Base-by-base conservation (phyloP, 1,284 basidiomycete genomes). In the Coniophora puteana region DNA sequence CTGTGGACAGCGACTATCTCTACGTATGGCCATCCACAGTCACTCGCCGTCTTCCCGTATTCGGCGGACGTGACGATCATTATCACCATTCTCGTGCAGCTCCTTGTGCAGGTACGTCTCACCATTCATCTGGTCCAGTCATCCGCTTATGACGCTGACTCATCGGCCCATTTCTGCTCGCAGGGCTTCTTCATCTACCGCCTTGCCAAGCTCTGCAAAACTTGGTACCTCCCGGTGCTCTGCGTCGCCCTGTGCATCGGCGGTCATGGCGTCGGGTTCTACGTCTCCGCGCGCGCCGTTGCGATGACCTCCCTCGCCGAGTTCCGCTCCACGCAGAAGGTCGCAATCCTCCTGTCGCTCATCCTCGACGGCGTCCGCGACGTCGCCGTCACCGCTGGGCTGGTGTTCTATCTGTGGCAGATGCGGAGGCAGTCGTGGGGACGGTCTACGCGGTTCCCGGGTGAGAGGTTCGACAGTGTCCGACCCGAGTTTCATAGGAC, bases 181-280 rank as follows among this genome's bases (percentile, higher is more conserved):
- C 20, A 43, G 42, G n/a, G 21, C n/a, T 41, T 27, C 30, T 43
- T 43, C 14, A 27, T 18, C 7, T 43, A 34, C 20, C 42, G 42
- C 11, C 8, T 43, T 20, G 31, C 25, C 30, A 43, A 30, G 18
- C 39, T 43, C 13, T 43, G 30, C 17, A 43, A 43, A 26, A 27
- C 30, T 16, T 13, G 22, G 18, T 6, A 4, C 24, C 14, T 43
- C 2, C 42, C 40, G 6, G 12, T 43, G 10, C 5, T 43, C 29
- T 35, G 40, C 29, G 11, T 33, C 12, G 30, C 16, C 17, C 40
- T 43, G 4, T 33, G 40, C 21, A 20, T 42, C 17, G 3, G 26
- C 8, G 17, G 20, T 18, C 39, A 43, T 17, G 20, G 16, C 11
- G 20, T 24, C 14, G 17, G 40, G 7, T 28, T 43, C 7, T 14